Evolutionary conservation across 208 protist species (phyloP).

Genomic region (Acanthamoeba lenticulata): DNA sequence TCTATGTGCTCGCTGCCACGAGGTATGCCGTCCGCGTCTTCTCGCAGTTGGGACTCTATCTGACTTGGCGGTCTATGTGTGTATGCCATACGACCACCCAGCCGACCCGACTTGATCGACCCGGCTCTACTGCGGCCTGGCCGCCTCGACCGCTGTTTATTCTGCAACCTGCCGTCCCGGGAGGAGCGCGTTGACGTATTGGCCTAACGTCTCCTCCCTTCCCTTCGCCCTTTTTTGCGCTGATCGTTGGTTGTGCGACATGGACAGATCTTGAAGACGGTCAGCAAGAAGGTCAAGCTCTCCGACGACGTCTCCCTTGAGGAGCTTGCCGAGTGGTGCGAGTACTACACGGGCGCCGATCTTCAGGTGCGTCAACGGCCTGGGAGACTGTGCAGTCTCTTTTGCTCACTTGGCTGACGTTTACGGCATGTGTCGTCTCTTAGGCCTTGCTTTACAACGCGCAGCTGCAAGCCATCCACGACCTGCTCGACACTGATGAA

Average conservation of each 20-base stretch:
- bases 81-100: background rate
- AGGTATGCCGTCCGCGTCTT: slow-evolving; percentile 45
- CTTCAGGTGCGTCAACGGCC: slow-evolving; percentile 55
- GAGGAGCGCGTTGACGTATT: background rate
- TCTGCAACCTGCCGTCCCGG: slow-evolving; percentile 54
- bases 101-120: slow-evolving; percentile 86
- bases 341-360: slow-evolving; percentile 80
- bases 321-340: slow-evolving; percentile 54
- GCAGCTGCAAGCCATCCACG: slow-evolving; percentile 75
- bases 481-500: slow-evolving; percentile 60
- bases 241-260: slow-evolving; percentile 90
- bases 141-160: slow-evolving; percentile 80
- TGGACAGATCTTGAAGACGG: slow-evolving; percentile 66
- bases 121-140: slow-evolving; percentile 86
- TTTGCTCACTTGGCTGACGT: background rate
- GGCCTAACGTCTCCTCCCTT: background rate
- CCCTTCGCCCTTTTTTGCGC: slow-evolving; percentile 67
- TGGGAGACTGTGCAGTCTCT: too few relatives aligned
- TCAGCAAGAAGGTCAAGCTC: slow-evolving; percentile 69
- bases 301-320: slow-evolving; percentile 48
- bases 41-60: background rate
- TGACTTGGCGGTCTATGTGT: background rate
- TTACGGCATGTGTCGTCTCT: background rate
- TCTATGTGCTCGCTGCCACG: slow-evolving; percentile 87
- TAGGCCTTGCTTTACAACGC: slow-evolving; percentile 76